Conservation (phyloP, 1,284 basidiomycete genomes). For the Ceratobasidium sp. region DNA sequence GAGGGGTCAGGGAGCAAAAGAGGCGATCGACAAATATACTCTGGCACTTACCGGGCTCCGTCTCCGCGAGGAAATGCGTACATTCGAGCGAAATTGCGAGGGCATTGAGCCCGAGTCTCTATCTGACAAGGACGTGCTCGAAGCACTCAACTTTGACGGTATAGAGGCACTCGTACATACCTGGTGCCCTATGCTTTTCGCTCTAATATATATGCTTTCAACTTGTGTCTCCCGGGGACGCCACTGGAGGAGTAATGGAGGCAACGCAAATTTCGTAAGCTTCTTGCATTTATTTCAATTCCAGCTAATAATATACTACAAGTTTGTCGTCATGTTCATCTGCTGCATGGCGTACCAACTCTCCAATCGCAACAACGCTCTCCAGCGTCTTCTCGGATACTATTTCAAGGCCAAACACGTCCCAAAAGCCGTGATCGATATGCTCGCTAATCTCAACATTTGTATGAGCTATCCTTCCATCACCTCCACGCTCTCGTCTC, state of each 20-base stretch:
- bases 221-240: neutral
- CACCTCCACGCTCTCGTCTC: neutral
- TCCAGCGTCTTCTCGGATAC: neutral
- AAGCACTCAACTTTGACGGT: neutral
- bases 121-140: neutral
- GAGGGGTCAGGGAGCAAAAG: neutral
- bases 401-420: constrained; percentile 25
- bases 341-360: neutral
- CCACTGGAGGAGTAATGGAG: neutral
- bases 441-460: neutral
- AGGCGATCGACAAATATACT: neutral
- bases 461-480: neutral
- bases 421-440: neutral
- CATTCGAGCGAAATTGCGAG: neutral
- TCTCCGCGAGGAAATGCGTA: neutral
- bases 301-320: neutral
- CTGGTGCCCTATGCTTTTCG: neutral
- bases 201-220: neutral
- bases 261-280: neutral
- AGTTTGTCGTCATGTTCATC: constrained; percentile 1
- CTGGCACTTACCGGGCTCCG: neutral
- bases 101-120: neutral
- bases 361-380: neutral
- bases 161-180: neutral
- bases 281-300: neutral